phyloP scores from a whole-genome alignment of 2,329 filamentous ascomycete species.

The Lasiodiplodia hormozganensis region DNA sequence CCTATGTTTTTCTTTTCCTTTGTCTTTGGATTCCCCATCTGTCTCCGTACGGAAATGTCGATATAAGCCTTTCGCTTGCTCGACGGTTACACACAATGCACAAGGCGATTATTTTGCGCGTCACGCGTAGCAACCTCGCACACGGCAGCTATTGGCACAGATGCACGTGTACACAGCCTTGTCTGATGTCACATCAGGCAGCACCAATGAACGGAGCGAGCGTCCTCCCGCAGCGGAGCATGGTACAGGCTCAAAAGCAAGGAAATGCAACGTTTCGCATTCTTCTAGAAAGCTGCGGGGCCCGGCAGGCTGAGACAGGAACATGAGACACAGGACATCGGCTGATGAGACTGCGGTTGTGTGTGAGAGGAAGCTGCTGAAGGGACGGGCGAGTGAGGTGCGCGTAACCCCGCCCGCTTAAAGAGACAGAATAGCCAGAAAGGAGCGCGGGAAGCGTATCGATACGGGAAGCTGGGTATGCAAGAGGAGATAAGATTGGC shows the following conservation, averaged over 20 bases:
- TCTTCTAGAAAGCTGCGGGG: conserved; percentile 3
- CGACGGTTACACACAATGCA: conserved; percentile 6
- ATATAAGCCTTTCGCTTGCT: conserved; percentile 1
- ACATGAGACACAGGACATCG: conserved; percentile 10
- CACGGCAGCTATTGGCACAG: too few species aligned
- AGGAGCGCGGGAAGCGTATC: background rate
- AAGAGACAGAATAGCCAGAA: background rate
- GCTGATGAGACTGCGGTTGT: conserved; percentile 15
- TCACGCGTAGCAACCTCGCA: too few species aligned
- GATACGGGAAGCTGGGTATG: conserved; percentile 2
- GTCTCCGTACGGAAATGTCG: background rate
- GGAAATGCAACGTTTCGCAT: background rate
- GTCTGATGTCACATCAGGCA: too few species aligned
- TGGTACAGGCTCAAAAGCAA: too few species aligned
- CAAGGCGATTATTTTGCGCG: too few species aligned
- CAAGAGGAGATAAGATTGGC: background rate
- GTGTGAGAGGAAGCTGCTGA: conserved; percentile 12
- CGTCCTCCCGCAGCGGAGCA: too few species aligned
- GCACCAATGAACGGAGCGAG: too few species aligned
- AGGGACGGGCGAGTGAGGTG: background rate
- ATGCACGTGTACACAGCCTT: too few species aligned
- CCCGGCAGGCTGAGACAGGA: conserved; percentile 1
- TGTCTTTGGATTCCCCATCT: background rate
- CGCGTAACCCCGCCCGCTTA: background rate
- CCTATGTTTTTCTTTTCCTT: background rate